These are phyloP conservation scores for Millerozyma acaciae DNA, from an alignment of 805 yeast genomes.

Conservation along the genomic window DNA sequence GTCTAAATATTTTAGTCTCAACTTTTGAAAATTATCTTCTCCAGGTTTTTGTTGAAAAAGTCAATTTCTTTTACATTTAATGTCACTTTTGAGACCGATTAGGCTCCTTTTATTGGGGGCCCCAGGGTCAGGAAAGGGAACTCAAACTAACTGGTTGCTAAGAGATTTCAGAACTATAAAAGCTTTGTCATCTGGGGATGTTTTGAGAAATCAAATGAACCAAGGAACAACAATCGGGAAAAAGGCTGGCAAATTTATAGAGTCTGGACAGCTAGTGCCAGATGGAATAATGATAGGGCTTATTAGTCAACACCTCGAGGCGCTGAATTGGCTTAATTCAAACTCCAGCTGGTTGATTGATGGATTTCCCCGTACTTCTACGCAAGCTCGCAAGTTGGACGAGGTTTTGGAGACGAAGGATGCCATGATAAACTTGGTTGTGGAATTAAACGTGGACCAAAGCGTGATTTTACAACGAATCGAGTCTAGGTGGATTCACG, in stretches of 20 bases:
- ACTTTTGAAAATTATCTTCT: not conserved
- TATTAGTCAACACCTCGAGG: conserved; percentile 47
- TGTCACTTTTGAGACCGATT: conserved; percentile 35
- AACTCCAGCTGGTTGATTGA: conserved; percentile 70
- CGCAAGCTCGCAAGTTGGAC: conserved; percentile 65
- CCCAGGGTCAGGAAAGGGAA: conserved; percentile 95
- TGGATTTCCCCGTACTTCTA: conserved; percentile 83
- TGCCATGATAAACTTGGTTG: conserved; percentile 65
- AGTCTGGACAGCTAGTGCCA: conserved; percentile 67
- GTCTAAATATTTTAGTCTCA: not conserved
- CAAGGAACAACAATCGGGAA: conserved; percentile 50
- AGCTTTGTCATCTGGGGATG: conserved; percentile 80
- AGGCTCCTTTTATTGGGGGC: conserved; percentile 81
- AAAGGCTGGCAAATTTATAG: conserved; percentile 54
- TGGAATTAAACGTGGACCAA: conserved; percentile 84
- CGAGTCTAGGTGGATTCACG: conserved; percentile 80
- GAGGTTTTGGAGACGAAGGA: conserved; percentile 31
- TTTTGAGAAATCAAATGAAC: conserved; percentile 65
- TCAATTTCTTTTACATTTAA: not conserved
- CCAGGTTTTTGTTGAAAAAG: not conserved
- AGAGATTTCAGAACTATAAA: conserved; percentile 49
- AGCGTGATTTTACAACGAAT: conserved; percentile 77
- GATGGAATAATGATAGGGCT: conserved; percentile 63
- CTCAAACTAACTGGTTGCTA: conserved; percentile 68
- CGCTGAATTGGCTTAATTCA: conserved; percentile 39